Conservation (phyloP, 495 filamentous ascomycete species). For the Chaetomium tenue region DNA sequence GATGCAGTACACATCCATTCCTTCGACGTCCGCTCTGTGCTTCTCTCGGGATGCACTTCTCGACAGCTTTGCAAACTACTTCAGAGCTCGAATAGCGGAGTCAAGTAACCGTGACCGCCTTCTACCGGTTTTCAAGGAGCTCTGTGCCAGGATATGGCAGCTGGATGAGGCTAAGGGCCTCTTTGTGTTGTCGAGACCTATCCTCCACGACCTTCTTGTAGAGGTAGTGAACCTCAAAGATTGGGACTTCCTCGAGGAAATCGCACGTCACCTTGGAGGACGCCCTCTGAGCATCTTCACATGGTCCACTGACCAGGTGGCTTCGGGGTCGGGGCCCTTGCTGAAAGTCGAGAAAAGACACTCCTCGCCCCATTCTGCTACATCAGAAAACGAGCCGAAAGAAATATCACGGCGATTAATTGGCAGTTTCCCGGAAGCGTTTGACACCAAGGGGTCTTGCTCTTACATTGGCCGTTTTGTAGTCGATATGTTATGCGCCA, state of each 20-base stretch:
- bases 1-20: constrained; percentile 3
- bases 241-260: constrained; percentile 23
- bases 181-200: not conserved
- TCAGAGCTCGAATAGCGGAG: not conserved
- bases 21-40: not conserved
- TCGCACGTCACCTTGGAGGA: constrained; percentile 10
- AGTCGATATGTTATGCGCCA: not conserved
- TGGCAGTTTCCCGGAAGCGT: not conserved
- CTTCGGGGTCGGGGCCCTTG: not conserved
- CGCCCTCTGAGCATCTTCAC: constrained; percentile 17
- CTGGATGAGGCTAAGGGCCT: constrained; percentile 18
- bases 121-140: constrained; percentile 19
- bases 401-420: not conserved
- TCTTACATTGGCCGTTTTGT: not conserved
- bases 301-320: constrained; percentile 19
- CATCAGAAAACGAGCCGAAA: not conserved
- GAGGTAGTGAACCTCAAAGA: constrained; percentile 18
- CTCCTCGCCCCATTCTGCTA: not conserved
- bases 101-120: constrained; percentile 9
- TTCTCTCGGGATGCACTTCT: not conserved
- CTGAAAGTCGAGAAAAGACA: constrained; percentile 19
- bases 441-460: not conserved
- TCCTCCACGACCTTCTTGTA: constrained; percentile 17
- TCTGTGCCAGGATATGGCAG: constrained; percentile 21
- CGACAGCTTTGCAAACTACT: constrained; percentile 11